phyloP scores from a whole-genome alignment of 345 rosid species.

The Arabis hirsuta region DNA sequence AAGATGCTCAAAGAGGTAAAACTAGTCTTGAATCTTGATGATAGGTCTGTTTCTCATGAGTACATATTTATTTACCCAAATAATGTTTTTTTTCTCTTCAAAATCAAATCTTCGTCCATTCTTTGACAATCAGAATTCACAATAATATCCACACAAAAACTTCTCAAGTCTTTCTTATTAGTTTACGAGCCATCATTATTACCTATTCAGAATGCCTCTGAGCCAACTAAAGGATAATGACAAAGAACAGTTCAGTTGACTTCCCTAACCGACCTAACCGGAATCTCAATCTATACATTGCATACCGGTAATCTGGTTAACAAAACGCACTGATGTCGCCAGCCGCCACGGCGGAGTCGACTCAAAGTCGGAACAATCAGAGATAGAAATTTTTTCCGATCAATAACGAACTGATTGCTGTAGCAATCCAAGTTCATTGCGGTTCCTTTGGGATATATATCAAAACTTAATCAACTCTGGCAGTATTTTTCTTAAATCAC shows the following conservation, averaged over 20 bases:
- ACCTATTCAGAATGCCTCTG: background rate
- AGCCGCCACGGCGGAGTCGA: background rate
- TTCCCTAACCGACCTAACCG: background rate
- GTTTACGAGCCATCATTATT: too few species aligned
- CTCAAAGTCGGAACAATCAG: background rate
- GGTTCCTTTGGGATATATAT: background rate
- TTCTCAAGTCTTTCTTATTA: background rate
- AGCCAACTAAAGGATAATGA: too few species aligned
- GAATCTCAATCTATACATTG: background rate
- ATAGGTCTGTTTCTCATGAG: background rate
- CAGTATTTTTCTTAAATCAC: background rate
- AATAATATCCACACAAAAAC: background rate
- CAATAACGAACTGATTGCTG: too few species aligned
- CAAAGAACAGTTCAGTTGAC: background rate
- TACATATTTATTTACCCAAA: background rate
- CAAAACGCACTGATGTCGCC: constrained; percentile 9
- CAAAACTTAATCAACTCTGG: background rate
- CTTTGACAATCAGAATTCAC: too few species aligned
- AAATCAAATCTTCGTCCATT: background rate
- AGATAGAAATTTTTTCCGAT: too few species aligned
- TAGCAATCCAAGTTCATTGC: background rate
- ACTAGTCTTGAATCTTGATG: background rate
- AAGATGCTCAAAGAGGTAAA: background rate
- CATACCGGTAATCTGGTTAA: background rate
- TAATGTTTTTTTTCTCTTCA: background rate